phyloP scores from a whole-genome alignment of 2,329 filamentous ascomycete genomes.

The Furcasterigmium furcatum region DNA sequence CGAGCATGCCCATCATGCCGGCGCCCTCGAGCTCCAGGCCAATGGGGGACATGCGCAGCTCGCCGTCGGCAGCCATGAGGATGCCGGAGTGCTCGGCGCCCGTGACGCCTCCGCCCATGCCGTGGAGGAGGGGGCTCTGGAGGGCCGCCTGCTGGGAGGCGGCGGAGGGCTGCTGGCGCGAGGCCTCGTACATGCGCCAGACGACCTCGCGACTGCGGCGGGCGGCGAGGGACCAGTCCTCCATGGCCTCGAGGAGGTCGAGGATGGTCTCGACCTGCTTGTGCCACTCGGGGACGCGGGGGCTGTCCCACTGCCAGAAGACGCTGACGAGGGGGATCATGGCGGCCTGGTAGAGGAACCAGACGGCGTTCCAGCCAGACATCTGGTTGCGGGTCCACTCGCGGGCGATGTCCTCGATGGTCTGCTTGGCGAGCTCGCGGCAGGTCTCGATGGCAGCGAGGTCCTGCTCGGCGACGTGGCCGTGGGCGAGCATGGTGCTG shows the following conservation, averaged over 20 bases:
- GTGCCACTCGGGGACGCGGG: constrained; percentile 48
- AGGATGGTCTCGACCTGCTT: constrained; percentile 56
- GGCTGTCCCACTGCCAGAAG: constrained; percentile 61
- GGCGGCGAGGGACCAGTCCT: constrained; percentile 62
- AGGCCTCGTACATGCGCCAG: constrained; percentile 60
- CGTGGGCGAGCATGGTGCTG: constrained; percentile 20
- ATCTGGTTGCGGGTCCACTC: constrained; percentile 73
- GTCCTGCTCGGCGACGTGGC: constrained; percentile 56
- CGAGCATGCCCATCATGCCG: constrained; percentile 49
- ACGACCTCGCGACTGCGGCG: constrained; percentile 62
- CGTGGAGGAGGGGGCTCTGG: constrained; percentile 15
- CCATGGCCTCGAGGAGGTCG: constrained; percentile 60
- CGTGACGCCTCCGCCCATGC: constrained; percentile 17
- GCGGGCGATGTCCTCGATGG: constrained; percentile 68
- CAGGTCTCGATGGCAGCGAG: constrained; percentile 66
- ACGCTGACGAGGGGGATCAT: constrained; percentile 76
- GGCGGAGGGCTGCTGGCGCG: constrained; percentile 31
- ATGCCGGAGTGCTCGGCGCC: constrained; percentile 24
- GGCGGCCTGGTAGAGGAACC: constrained; percentile 77
- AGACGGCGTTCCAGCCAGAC: constrained; percentile 77
- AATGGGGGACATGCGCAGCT: constrained; percentile 49
- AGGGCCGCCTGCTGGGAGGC: constrained; percentile 17
- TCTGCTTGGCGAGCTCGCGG: constrained; percentile 64
- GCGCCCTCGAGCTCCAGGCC: constrained; percentile 46
- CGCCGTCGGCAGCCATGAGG: constrained; percentile 25